A percentile compares a stretch with the other conserved stretches of the same genome.
Evolutionary conservation across 1,284 basidiomycete genomes (phyloP).

Genomic region (Ustilago esculenta): DNA sequence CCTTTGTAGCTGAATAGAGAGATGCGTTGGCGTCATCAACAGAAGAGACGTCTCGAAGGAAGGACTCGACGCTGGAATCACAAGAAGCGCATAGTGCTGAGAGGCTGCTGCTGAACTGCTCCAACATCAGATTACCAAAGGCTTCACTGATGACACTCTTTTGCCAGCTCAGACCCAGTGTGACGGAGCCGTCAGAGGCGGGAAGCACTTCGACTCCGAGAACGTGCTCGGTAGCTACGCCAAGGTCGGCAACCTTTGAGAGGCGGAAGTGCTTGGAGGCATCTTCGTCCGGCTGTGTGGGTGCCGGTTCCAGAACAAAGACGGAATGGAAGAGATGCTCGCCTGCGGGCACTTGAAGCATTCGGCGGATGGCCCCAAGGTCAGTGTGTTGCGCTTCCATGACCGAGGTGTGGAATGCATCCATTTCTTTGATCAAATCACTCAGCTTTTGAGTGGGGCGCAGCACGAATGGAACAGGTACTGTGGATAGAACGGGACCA

Average conservation of each 20-base stretch:
- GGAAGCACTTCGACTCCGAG: conserved; percentile 59
- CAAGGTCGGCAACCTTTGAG: conserved; percentile 42
- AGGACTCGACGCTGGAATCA: conserved; percentile 7
- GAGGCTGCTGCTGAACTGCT: conserved; percentile 48
- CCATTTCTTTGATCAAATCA: conserved; percentile 39
- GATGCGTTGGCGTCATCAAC: background rate
- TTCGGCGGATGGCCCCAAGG: conserved; percentile 53
- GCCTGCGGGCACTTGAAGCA: conserved; percentile 50
- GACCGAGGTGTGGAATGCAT: conserved; percentile 46
- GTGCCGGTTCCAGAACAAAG: conserved; percentile 62
- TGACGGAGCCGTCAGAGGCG: conserved; percentile 25
- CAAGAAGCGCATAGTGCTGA: conserved; percentile 22
- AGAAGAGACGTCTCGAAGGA: conserved; percentile 1
- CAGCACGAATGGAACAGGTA: conserved; percentile 57
- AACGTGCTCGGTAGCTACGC: conserved; percentile 59
- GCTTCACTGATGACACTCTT: conserved; percentile 28
- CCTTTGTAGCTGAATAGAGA: conserved; percentile 13
- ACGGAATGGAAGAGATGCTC: conserved; percentile 62
- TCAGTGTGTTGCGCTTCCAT: conserved; percentile 49
- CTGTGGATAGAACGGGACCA: conserved; percentile 62
- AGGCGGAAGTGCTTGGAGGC: conserved; percentile 20
- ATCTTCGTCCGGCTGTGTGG: background rate
- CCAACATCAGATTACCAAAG: conserved; percentile 47
- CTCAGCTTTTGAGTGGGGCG: conserved; percentile 13
- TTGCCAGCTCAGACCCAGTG: conserved; percentile 50